Evolutionary conservation across 352 stramenopile species (phyloP), one percentile per base, ranked within the genome.

Genomic region (Albugo candida): DNA sequence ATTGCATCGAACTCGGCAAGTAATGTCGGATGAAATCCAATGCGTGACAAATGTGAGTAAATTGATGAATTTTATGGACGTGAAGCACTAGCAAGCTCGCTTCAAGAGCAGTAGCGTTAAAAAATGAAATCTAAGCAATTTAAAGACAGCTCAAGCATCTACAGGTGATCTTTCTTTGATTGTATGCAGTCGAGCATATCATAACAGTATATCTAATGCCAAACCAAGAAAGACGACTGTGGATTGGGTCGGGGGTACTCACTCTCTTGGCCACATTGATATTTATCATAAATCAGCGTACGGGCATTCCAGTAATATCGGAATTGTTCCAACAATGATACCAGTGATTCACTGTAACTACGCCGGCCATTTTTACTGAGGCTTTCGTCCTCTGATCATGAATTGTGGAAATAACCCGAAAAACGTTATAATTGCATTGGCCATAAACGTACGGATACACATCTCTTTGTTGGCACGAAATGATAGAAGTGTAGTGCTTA

Each of bases 281-380:
- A 6, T 82, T 72, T 55, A 87, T 87, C 19, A 51, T 83, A 18
- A 70, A 87, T 48, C 66, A 87, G 47, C 75, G 75, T 46, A 83
- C 75, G 8, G 75, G 75, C 3, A 43, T 43, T 24, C 38, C 38
- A 24, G 3, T 43, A 10, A 3, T 43, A 31, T 31, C 24, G 8
- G 24, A 31, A 31, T 31, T 31, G 24, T 8, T 31, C 3, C 24
- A 31, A 10, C 24, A 31, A 31, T 31, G 24, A 31, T 31, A 8
- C 24, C 3, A 31, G 24, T 31, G 24, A 31, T 31, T 8, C 24
- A n/a, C n/a, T n/a, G n/a, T n/a, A n/a, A n/a, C n/a, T n/a, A n/a
- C n/a, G n/a, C n/a, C n/a, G n/a, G n/a, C n/a, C n/a, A n/a, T n/a
- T n/a, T n/a, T n/a, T n/a, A n/a, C n/a, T n/a, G n/a, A n/a, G n/a